Percentiles rank a stretch among this genome's conserved stretches.
phyloP scores from a whole-genome alignment of 352 stramenopile genomes.

The Blastocystis sp. region DNA sequence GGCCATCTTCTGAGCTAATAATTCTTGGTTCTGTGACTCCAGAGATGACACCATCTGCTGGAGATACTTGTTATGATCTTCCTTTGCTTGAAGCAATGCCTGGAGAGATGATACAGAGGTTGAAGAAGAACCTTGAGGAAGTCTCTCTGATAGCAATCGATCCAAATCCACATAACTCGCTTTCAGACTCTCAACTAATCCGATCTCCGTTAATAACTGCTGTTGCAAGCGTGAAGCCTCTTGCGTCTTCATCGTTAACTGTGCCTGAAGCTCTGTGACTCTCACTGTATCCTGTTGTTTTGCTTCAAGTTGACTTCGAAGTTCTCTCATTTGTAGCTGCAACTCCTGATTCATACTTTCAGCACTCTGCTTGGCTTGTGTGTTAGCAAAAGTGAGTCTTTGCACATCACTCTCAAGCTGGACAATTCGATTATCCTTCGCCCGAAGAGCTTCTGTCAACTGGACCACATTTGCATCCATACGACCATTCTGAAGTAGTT shows the following conservation, averaged over 20 bases:
- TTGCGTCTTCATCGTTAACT: conserved; percentile 37
- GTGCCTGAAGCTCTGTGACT: background rate
- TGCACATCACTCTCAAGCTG: conserved; percentile 37
- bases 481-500: background rate
- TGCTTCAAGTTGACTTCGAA: background rate
- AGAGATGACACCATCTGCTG: conserved; percentile 7
- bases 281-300: background rate
- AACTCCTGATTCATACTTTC: background rate
- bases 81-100: conserved; percentile 6
- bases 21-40: conserved; percentile 14
- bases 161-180: conserved; percentile 11
- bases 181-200: conserved; percentile 48
- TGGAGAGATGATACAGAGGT: background rate
- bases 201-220: conserved; percentile 47
- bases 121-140: background rate
- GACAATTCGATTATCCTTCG: conserved; percentile 17
- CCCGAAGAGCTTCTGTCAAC: background rate
- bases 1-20: background rate
- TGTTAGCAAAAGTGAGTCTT: background rate
- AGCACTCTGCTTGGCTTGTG: background rate
- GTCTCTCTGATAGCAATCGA: background rate
- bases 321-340: conserved; percentile 2
- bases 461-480: background rate
- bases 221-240: conserved; percentile 18
- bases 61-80: conserved; percentile 51